Evolutionary conservation across 202 grass and related monocot species (phyloP), one percentile per base, ranked within the genome.

Genomic region (Brachypodium distachyon): DNA sequence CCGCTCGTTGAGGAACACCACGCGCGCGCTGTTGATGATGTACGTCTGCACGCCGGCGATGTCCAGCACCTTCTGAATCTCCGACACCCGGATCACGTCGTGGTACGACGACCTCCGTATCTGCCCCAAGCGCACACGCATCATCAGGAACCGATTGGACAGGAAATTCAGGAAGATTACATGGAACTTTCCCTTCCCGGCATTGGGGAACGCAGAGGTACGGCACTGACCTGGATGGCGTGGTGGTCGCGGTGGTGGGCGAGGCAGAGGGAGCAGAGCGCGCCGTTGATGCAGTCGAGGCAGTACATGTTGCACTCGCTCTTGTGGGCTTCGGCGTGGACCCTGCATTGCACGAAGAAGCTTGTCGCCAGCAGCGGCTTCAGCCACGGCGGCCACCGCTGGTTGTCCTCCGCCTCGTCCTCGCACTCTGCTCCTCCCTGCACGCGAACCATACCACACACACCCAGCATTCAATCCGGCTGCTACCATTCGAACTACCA

Each of bases 241-340:
- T 94, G 94, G 87, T 90, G 73, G 70, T 37, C 77, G 68, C 83
- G 76, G 87, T 92, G 86, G 82, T 77, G 60, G 44, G 80, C 83
- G 84, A 94, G 81, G 82, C 94, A 97, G 59, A 92, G 76, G 12
- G 94, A 90, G 87, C 94, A 97, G 44, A 97, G 91, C 27, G 88
- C 86, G 68, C 89, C 94, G 70, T 86, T 72, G 78, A 83, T 62
- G 82, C 94, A 97, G 61, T 94, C 91, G 63, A 97, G 89, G 81
- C 94, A 97, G 81, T 88, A 97, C 94, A 94, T 94, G 84, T 97
- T 97, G 82, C 94, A 94, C 82, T 94, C 94, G 55, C 88, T 86
- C 81, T 91, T 97, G 81, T 89, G 91, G 34, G 79, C 83, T 51
- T 84, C 89, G 0, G 74, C 80, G 79, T 97, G 94, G 33, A 61